Evolutionary conservation across 805 yeast species (phyloP).

Genomic region (Spathaspora girioi): DNA sequence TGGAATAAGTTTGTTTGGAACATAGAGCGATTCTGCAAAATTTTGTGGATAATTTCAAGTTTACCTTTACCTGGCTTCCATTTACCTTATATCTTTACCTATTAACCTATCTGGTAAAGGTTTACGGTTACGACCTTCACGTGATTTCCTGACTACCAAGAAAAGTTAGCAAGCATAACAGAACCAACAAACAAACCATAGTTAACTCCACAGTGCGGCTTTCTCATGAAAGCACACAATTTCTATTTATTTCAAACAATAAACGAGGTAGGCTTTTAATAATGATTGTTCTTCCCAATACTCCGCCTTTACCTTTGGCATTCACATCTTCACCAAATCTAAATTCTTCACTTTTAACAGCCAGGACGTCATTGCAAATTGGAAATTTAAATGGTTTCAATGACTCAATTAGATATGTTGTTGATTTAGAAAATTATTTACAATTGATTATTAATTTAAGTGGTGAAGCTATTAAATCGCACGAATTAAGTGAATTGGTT

Average conservation of each 20-base stretch:
- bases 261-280: no score
- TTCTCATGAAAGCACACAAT: no score
- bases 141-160: no score
- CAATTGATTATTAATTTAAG: background rate
- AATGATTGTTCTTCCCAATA: slow-evolving; percentile 33
- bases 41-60: no score
- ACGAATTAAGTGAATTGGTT: slow-evolving; percentile 17
- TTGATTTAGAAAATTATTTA: slow-evolving; percentile 31
- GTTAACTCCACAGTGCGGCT: background rate
- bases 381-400: slow-evolving; percentile 12
- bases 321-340: slow-evolving; percentile 2
- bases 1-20: no score
- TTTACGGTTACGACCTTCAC: no score
- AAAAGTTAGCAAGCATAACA: no score
- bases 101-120: no score
- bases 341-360: slow-evolving; percentile 9
- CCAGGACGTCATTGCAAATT: slow-evolving; percentile 15
- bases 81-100: no score
- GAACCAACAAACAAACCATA: no score
- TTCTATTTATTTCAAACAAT: background rate
- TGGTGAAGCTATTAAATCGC: slow-evolving; percentile 2
- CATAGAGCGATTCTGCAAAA: no score
- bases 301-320: slow-evolving; percentile 25
- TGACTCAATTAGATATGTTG: slow-evolving; percentile 27
- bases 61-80: no score